A percentile compares a stretch with the other conserved stretches of the same genome.
Conservation (phyloP, 495 filamentous ascomycete genomes). For the Aspergillus bertholletiae region DNA sequence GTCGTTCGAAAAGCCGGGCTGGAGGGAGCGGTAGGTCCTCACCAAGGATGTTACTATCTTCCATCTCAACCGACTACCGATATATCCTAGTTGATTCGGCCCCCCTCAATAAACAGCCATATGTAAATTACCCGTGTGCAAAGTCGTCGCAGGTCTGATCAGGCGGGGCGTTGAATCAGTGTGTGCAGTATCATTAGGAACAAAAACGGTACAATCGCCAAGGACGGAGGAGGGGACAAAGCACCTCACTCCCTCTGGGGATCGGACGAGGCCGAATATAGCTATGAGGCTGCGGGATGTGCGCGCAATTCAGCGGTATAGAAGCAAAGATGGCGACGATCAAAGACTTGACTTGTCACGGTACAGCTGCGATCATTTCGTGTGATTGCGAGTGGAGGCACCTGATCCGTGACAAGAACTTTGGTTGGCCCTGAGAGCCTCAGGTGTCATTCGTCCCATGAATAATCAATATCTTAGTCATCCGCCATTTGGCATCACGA, state of each 20-base stretch:
- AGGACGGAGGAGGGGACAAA: conserved; percentile 14
- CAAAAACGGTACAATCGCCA: conserved; percentile 20
- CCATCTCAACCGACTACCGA: conserved; percentile 28
- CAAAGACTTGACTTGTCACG: conserved; percentile 7
- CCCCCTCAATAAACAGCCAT: conserved; percentile 25
- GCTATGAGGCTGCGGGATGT: background rate
- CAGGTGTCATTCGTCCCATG: conserved; percentile 4
- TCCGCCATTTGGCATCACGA: conserved; percentile 6
- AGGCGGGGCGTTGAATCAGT: conserved; percentile 5
- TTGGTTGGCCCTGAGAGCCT: conserved; percentile 5
- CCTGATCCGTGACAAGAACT: conserved; percentile 11
- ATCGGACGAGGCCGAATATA: background rate
- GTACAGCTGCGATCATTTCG: conserved; percentile 4
- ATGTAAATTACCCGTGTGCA: conserved; percentile 3
- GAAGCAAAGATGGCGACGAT: background rate
- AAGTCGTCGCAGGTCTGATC: conserved; percentile 3
- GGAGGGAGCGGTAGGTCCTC: conserved; percentile 68
- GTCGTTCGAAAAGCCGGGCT: conserved; percentile 65
- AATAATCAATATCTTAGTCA: conserved; percentile 16
- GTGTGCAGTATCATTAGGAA: conserved; percentile 18
- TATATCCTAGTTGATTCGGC: conserved; percentile 11
- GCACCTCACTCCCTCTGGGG: background rate
- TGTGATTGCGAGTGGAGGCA: conserved; percentile 8
- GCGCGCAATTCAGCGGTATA: background rate
- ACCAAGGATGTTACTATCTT: conserved; percentile 40